Conservation (phyloP, 768 basidiomycete genomes). For the Tricholoma bakamatsutake region DNA sequence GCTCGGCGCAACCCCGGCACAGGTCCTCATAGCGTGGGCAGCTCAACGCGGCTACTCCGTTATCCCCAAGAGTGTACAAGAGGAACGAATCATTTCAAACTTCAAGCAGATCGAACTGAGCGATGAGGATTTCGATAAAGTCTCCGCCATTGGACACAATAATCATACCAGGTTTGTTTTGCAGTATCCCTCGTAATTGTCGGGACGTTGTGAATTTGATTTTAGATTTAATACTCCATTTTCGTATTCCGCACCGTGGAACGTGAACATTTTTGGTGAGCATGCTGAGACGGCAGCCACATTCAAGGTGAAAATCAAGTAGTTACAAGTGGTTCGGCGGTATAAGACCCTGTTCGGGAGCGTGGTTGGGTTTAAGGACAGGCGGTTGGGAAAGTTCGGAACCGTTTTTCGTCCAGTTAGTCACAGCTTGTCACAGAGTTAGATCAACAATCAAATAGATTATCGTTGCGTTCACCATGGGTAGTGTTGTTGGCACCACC, state of each 20-base stretch:
- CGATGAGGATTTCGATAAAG: constrained; percentile 59
- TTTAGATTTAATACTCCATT: constrained; percentile 60
- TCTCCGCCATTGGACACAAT: constrained; percentile 43
- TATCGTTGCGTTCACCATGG: too few species aligned
- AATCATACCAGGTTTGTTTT: constrained; percentile 36
- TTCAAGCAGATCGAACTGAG: constrained; percentile 68
- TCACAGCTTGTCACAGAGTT: too few species aligned
- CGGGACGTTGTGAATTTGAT: not conserved
- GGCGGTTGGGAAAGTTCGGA: too few species aligned
- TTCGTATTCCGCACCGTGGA: constrained; percentile 55
- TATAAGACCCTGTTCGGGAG: too few species aligned
- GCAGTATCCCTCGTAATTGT: not conserved
- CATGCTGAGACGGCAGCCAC: constrained; percentile 43
- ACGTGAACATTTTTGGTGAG: constrained; percentile 68
- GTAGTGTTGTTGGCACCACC: too few species aligned
- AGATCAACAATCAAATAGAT: too few species aligned
- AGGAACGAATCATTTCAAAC: constrained; percentile 69
- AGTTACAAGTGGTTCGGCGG: not conserved
- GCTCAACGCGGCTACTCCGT: constrained; percentile 70
- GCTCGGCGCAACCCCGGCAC: constrained; percentile 63
- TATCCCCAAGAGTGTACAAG: constrained; percentile 78
- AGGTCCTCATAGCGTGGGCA: constrained; percentile 83
- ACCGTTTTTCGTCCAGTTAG: too few species aligned
- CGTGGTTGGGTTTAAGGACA: too few species aligned
- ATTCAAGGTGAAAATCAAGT: constrained; percentile 27